A percentile compares a stretch with the other conserved stretches of the same genome.
phyloP scores from a whole-genome alignment of 305 asterid species.

The Rubia peregrina region DNA sequence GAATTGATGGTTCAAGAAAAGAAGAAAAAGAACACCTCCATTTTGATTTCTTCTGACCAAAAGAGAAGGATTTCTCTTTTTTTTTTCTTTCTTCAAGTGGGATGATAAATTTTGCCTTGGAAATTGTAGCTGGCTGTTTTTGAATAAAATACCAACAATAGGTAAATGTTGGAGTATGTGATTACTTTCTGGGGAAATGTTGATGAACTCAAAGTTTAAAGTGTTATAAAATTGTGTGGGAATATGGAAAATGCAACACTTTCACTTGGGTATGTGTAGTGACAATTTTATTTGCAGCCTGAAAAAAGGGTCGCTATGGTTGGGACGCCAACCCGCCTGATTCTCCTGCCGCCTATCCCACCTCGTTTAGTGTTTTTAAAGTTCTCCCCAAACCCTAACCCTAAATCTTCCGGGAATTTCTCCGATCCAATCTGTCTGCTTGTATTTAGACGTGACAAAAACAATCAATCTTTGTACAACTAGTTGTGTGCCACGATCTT shows the following conservation, averaged over 20 bases:
- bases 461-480: no score
- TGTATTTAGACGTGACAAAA: no score
- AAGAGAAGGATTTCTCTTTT: neutral
- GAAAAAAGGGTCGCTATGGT: neutral
- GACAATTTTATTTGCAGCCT: constrained; percentile 1
- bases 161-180: constrained; percentile 22
- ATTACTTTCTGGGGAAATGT: constrained; percentile 14
- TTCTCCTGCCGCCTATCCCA: constrained; percentile 25
- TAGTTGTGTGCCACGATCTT: neutral
- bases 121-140: constrained; percentile 29
- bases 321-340: constrained; percentile 13
- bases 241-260: neutral
- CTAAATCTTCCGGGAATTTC: neutral
- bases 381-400: constrained; percentile 6
- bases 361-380: constrained; percentile 25
- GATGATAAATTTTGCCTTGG: constrained; percentile 22
- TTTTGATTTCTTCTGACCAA: neutral
- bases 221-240: neutral
- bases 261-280: neutral
- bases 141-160: neutral
- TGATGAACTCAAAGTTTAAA: constrained; percentile 7
- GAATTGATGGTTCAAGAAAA: neutral
- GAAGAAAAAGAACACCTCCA: neutral
- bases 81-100: neutral
- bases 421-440: no score